These are phyloP conservation scores for Peronospora farinosa DNA, from an alignment of 352 stramenopile species.

Conservation along the genomic window DNA sequence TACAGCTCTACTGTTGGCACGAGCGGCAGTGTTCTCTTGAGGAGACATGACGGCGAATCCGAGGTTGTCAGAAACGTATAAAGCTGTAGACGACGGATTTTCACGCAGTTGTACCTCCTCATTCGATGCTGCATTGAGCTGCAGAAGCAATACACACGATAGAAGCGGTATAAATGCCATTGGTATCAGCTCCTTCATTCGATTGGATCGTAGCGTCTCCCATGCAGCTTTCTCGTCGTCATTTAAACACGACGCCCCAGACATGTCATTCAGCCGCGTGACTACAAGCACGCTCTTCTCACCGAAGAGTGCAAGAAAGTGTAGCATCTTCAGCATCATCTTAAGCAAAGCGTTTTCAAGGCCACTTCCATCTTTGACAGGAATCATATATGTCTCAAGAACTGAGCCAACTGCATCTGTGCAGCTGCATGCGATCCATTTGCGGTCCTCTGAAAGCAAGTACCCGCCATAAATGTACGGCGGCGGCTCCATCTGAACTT, in stretches of 20 bases:
- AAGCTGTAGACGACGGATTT: slow-evolving; percentile 25
- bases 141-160: slow-evolving; percentile 31
- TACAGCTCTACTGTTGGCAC: slow-evolving; percentile 29
- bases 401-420: slow-evolving; percentile 55
- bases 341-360: slow-evolving; percentile 31
- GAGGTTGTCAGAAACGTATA: slow-evolving; percentile 29
- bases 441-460: slow-evolving; percentile 41
- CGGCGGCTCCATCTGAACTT: slow-evolving; percentile 11
- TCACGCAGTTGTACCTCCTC: slow-evolving; percentile 42
- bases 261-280: slow-evolving; percentile 27
- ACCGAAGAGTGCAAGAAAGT: slow-evolving; percentile 57
- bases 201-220: slow-evolving; percentile 31
- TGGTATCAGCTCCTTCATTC: slow-evolving; percentile 30
- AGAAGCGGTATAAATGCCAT: slow-evolving; percentile 31
- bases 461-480: slow-evolving; percentile 52
- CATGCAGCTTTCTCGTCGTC: slow-evolving; percentile 37
- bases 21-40: slow-evolving; percentile 15
- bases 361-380: slow-evolving; percentile 18
- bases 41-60: slow-evolving; percentile 42
- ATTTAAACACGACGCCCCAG: slow-evolving; percentile 14
- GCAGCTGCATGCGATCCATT: slow-evolving; percentile 54
- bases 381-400: slow-evolving; percentile 47
- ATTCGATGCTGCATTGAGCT: slow-evolving; percentile 31
- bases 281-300: slow-evolving; percentile 42
- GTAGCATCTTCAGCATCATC: slow-evolving; percentile 45